Percentiles rank a stretch among this genome's conserved stretches.
Conservation (phyloP, 2,329 filamentous ascomycete genomes). For the Triangularia verruculosa region DNA sequence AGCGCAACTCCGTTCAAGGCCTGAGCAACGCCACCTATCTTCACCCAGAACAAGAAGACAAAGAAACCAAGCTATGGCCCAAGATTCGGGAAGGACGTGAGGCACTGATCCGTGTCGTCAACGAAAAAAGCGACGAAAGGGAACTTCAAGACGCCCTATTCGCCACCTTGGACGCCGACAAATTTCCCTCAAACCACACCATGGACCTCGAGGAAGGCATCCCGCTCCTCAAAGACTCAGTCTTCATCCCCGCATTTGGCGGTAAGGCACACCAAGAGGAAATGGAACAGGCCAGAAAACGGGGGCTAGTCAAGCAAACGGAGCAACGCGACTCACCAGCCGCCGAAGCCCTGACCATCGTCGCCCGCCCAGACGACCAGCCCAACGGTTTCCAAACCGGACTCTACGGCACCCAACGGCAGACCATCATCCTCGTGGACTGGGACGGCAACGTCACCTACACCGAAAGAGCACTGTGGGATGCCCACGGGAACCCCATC, state of each 20-base stretch:
- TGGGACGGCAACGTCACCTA: slow-evolving; percentile 61
- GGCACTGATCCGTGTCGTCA: slow-evolving; percentile 43
- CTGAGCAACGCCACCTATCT: slow-evolving; percentile 62
- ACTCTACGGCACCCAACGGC: slow-evolving; percentile 63
- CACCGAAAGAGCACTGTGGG: slow-evolving; percentile 58
- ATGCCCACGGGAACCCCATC: slow-evolving; percentile 54
- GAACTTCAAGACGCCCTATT: slow-evolving; percentile 52
- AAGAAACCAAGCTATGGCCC: slow-evolving; percentile 46
- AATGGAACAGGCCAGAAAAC: slow-evolving; percentile 41
- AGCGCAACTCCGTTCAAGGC: slow-evolving; percentile 52
- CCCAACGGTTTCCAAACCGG: slow-evolving; percentile 51
- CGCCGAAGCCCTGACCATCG: slow-evolving; percentile 35
- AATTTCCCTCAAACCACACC: slow-evolving; percentile 45
- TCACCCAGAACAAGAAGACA: slow-evolving; percentile 38
- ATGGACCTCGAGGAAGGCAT: slow-evolving; percentile 54
- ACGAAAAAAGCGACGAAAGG: slow-evolving; percentile 41
- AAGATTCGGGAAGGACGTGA: slow-evolving; percentile 55
- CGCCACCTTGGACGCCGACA: slow-evolving; percentile 54
- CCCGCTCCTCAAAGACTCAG: slow-evolving; percentile 53
- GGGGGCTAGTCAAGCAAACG: slow-evolving; percentile 35
- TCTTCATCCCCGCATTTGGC: slow-evolving; percentile 60
- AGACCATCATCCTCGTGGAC: slow-evolving; percentile 61
- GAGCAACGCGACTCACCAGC: slow-evolving; percentile 30
- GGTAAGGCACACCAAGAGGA: slow-evolving; percentile 43
- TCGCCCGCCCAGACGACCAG: slow-evolving; percentile 37